A percentile compares a stretch with the other conserved stretches of the same genome.
These are phyloP conservation scores for Typha latifolia DNA, from an alignment of 176 grass and related monocot species.

Conservation along the genomic window DNA sequence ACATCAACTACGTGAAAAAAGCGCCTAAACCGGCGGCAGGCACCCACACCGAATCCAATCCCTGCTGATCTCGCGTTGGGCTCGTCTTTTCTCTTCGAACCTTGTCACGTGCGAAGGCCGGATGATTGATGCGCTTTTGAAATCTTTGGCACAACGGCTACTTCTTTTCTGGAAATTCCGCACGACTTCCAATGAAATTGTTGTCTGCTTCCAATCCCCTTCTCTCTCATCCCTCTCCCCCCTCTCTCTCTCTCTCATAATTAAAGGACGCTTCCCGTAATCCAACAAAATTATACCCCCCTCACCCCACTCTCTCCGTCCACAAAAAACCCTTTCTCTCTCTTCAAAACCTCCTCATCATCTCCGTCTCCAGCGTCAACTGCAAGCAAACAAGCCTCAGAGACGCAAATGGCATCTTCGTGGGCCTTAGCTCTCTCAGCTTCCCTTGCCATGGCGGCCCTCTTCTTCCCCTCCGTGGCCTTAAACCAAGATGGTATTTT, in stretches of 20 bases:
- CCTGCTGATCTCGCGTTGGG: not conserved
- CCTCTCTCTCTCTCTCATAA: not conserved
- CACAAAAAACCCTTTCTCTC: not conserved
- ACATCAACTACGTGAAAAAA: too few species aligned
- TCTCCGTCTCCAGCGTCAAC: not conserved
- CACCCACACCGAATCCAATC: too few species aligned
- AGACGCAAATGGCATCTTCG: not conserved
- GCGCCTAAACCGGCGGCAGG: too few species aligned
- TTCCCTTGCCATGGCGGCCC: not conserved
- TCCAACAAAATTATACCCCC: not conserved
- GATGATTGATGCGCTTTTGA: too few species aligned
- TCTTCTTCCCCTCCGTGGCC: conserved; percentile 22
- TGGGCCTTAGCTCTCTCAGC: not conserved
- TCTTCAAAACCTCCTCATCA: not conserved
- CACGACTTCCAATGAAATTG: too few species aligned
- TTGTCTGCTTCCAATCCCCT: too few species aligned
- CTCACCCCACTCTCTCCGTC: not conserved
- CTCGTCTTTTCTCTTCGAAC: too few species aligned
- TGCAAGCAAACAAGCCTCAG: conserved; percentile 1
- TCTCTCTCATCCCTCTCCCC: too few species aligned
- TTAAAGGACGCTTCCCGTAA: conserved; percentile 10
- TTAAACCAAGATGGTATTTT: conserved; percentile 65
- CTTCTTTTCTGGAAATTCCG: too few species aligned
- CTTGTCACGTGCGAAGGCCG: too few species aligned
- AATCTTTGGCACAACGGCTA: too few species aligned